Base-by-base conservation (phyloP, 2,329 filamentous ascomycete species). In the Ambrosiella cleistominuta region DNA sequence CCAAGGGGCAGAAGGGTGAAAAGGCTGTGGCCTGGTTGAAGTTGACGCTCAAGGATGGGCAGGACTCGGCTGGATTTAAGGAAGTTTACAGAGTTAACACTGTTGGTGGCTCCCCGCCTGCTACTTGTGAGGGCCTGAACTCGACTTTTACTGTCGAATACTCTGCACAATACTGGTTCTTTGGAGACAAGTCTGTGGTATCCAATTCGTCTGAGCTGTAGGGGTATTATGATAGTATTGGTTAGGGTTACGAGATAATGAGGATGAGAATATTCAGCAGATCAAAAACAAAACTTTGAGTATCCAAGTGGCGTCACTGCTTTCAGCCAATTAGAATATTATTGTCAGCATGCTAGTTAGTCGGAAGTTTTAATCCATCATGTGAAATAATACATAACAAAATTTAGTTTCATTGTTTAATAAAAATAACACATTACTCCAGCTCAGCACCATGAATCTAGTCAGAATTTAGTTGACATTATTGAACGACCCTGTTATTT, bases 31-130 rank as follows among this genome's bases (percentile, higher is more conserved):
- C 83, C 0, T 96, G 90, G 89, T 74, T 97, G 62, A 86, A 85
- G 68, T 77, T 96, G 37, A 72, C 75, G 27, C 71, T 75, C 13
- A 71, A 70, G 17, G 53, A 40, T 8, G 68, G 67, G 42, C 77
- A 77, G n/a, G 83, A 80, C 1, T 79, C 79, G 1, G 71, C 74
- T 50, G 19, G n/a, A 11, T 79, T 87, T 63, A 79, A 82, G 67
- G 81, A 88, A 67, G 83, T 95, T 27, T 97, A 91, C 71, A 80
- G 91, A 11, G 72, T 96, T 50, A 78, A 86, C 65, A 97, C 91
- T 9, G 88, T 85, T 0, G 90, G 89, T 35, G 91, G 91, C 9
- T 79, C 77, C 52, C 71, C 88, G 1, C 90, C 90, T 0, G 73
- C 78, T 35, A 86, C 81, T 0, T 97, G 91, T 68, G 68, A 77